Conservation (phyloP, 176 grass and related monocot species). For the Aegilops speltoides region DNA sequence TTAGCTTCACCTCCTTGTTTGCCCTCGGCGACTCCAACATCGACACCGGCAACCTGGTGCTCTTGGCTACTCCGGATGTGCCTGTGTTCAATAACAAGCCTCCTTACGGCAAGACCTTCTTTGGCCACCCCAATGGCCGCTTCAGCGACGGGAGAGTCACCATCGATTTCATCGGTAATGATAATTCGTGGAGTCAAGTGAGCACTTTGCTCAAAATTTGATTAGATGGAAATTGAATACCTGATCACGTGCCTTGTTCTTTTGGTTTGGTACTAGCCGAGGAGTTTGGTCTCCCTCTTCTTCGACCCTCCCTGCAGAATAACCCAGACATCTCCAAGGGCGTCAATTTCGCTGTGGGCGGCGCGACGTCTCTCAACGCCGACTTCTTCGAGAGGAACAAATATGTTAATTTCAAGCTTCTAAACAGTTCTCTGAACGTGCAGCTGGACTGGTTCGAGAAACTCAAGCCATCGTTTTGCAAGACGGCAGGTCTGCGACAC, state of each 20-base stretch:
- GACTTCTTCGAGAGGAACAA: slow-evolving; percentile 36
- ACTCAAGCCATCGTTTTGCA: slow-evolving; percentile 43
- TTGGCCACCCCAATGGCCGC: slow-evolving; percentile 41
- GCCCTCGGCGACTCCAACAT: slow-evolving; percentile 46
- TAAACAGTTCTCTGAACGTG: slow-evolving; percentile 37
- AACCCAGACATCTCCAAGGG: slow-evolving; percentile 10
- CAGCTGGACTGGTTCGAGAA: slow-evolving; percentile 59
- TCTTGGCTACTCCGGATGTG: background rate
- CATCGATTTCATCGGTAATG: slow-evolving; percentile 49
- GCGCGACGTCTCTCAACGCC: slow-evolving; percentile 33
- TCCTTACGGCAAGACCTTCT: slow-evolving; percentile 57
- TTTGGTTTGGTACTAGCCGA: slow-evolving; percentile 13
- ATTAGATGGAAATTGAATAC: background rate
- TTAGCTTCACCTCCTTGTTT: slow-evolving; percentile 36
- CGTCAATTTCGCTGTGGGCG: slow-evolving; percentile 52
- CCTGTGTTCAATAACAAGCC: slow-evolving; percentile 17
- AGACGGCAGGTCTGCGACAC: background rate
- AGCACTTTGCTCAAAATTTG: background rate
- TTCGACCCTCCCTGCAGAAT: slow-evolving; percentile 19
- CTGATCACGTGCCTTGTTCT: background rate
- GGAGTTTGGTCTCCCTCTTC: slow-evolving; percentile 40
- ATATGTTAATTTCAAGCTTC: background rate
- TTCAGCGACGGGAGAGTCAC: slow-evolving; percentile 31
- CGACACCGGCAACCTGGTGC: slow-evolving; percentile 53
- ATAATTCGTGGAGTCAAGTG: background rate